These are phyloP conservation scores for Nectriaceae sp. DNA, from an alignment of 2,329 filamentous ascomycete genomes.

Conservation along the genomic window DNA sequence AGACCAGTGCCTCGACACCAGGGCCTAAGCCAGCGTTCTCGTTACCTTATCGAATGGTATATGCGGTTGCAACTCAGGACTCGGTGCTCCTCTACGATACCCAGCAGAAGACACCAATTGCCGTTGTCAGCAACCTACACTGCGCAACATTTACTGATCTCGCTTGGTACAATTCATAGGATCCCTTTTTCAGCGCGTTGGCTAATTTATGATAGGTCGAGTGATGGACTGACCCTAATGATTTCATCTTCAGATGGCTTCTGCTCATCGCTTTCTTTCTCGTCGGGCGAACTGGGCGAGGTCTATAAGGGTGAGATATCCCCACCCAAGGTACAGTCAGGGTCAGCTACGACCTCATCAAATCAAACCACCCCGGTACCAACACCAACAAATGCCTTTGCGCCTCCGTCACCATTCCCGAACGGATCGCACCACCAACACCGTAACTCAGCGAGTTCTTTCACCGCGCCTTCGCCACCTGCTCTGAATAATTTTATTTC, in stretches of 20 bases:
- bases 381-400: constrained; percentile 66
- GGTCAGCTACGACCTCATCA: constrained; percentile 48
- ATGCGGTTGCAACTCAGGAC: constrained; percentile 96
- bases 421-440: constrained; percentile 53
- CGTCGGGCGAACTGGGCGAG: constrained; percentile 80
- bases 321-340: constrained; percentile 47
- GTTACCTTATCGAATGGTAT: constrained; percentile 90
- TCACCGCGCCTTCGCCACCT: constrained; percentile 58
- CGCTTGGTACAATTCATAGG: constrained; percentile 66
- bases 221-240: constrained; percentile 62
- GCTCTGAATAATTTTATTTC: constrained; percentile 58
- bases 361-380: constrained; percentile 69
- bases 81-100: constrained; percentile 95
- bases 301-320: constrained; percentile 70
- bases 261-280: constrained; percentile 88
- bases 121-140: constrained; percentile 94
- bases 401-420: constrained; percentile 61
- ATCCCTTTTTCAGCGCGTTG: constrained; percentile 13
- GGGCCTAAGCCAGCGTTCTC: constrained; percentile 74
- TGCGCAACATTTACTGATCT: constrained; percentile 97
- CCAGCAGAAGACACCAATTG: constrained; percentile 91
- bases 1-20: constrained; percentile 51
- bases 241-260: constrained; percentile 99
- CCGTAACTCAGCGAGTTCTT: constrained; percentile 59
- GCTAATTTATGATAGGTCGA: constrained; percentile 45